Evolutionary conservation across 129 eudicot species (phyloP).

Genomic region (Lonicera japonica): DNA sequence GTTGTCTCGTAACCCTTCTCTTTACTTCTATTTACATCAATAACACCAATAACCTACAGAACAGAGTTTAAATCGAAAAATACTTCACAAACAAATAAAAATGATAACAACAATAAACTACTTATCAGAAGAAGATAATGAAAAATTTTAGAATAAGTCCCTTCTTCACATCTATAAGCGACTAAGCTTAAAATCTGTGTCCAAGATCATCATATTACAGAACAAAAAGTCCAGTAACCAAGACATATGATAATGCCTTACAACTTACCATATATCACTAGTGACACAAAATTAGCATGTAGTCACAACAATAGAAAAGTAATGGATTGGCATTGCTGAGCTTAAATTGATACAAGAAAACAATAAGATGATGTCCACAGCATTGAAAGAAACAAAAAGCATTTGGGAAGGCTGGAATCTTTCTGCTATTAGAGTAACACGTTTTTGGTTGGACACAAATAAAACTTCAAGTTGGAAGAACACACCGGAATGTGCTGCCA

Average conservation of each 20-base stretch:
- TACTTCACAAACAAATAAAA: background rate
- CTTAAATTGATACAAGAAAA: background rate
- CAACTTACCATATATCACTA: background rate
- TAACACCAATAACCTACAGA: conserved; percentile 80
- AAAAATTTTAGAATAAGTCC: background rate
- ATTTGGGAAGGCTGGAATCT: background rate
- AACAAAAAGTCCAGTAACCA: background rate
- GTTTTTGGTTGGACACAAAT: background rate
- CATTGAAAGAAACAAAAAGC: no score
- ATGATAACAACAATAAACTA: background rate
- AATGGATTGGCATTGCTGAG: background rate
- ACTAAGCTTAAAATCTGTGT: background rate
- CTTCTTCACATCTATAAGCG: background rate
- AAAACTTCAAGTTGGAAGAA: no score
- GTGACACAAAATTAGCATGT: background rate
- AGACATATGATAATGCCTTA: background rate
- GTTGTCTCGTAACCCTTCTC: conserved; percentile 82
- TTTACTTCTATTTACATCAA: conserved; percentile 72
- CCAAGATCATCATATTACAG: background rate
- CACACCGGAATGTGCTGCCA: background rate
- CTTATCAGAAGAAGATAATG: no score
- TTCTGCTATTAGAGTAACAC: background rate
- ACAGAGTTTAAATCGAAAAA: conserved; percentile 8
- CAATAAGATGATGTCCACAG: background rate
- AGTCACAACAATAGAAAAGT: background rate